A percentile compares a stretch with the other conserved stretches of the same genome.
phyloP scores from a whole-genome alignment of 768 basidiomycete species.

The Podaxis sp. region DNA sequence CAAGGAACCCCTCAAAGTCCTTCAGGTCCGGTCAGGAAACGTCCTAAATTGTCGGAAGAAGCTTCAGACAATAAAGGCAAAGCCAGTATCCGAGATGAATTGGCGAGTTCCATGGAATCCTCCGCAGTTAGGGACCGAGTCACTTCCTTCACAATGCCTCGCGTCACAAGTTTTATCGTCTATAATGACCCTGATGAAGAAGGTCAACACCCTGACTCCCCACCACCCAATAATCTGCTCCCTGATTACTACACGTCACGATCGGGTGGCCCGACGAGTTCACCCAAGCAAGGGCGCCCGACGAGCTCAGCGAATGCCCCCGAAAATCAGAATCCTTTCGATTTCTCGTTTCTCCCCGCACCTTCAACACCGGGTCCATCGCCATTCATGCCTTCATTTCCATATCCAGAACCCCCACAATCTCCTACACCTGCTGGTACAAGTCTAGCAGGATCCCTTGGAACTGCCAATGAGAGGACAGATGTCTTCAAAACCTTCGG shows the following conservation, averaged over 20 bases:
- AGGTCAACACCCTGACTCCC: conserved; percentile 39
- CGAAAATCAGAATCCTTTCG: conserved; percentile 56
- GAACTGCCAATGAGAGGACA: conserved; percentile 34
- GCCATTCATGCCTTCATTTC: conserved; percentile 44
- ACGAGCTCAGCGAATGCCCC: conserved; percentile 50
- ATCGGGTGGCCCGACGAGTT: conserved; percentile 19
- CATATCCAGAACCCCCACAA: conserved; percentile 56
- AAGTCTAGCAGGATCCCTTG: conserved; percentile 24
- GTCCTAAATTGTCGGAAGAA: conserved; percentile 34
- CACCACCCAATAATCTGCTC: conserved; percentile 51
- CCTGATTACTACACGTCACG: conserved; percentile 54
- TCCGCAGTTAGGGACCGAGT: background rate
- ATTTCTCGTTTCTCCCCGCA: conserved; percentile 51
- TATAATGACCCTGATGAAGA: conserved; percentile 43
- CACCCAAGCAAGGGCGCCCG: conserved; percentile 20
- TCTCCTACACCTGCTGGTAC: conserved; percentile 54
- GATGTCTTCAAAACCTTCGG: conserved; percentile 50
- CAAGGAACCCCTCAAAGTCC: conserved; percentile 34
- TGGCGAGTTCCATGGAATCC: conserved; percentile 21
- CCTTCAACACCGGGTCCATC: conserved; percentile 51
- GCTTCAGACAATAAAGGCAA: conserved; percentile 8
- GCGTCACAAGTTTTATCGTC: conserved; percentile 45
- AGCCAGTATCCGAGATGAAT: conserved; percentile 9
- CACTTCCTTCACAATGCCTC: conserved; percentile 19
- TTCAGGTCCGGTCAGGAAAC: conserved; percentile 53